Evolutionary conservation across 306 rosid genomes (phyloP), one percentile per base, ranked within the genome.

Genomic region (Betula pendula): DNA sequence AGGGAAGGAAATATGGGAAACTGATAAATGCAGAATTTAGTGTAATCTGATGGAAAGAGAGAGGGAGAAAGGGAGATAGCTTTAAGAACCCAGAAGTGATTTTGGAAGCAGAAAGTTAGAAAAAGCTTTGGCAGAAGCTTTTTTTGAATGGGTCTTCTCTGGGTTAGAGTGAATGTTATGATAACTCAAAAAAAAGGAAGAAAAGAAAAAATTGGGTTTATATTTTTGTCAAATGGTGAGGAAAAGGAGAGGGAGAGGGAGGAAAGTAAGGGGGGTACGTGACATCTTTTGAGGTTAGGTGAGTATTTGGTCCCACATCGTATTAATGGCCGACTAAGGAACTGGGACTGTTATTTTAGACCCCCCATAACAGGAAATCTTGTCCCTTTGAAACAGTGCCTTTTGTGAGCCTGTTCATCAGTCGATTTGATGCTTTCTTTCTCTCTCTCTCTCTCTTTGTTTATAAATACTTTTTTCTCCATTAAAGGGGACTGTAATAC

Each of bases 291-390:
- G 51, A 25, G 84, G 93, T 84, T 91, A 77, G 96, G 91, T 87
- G 82, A 70, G 51, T 56, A 53, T 72, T 77, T 79, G 93, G 96
- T 38, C 96, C 96, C 85, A 86, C 87, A 20, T 1, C 3, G 35
- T 68, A 82, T 86, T 89, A 81, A 89, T 89, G 94, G 88, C 81
- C 85, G 85, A 85, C 89, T 80, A 76, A 75, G 84, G 74, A 83
- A 74, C 81, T 77, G 29, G 74, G 16, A 74, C 77, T 88, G 87
- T 87, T 74, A 82, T 82, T 81, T 87, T 78, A 78, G 89, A 80
- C 87, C 85, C 85, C 87, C 81, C 79, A 75, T 70, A 77, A 76
- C 84, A 74, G 85, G 85, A 87, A 80, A 79, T 56, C 85, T 72
- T 92, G 93, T 84, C 88, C 85, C 86, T 72, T 75, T 83, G 84